phyloP scores from a whole-genome alignment of 495 filamentous ascomycete genomes.

The Penicillium cosmopolitanum region DNA sequence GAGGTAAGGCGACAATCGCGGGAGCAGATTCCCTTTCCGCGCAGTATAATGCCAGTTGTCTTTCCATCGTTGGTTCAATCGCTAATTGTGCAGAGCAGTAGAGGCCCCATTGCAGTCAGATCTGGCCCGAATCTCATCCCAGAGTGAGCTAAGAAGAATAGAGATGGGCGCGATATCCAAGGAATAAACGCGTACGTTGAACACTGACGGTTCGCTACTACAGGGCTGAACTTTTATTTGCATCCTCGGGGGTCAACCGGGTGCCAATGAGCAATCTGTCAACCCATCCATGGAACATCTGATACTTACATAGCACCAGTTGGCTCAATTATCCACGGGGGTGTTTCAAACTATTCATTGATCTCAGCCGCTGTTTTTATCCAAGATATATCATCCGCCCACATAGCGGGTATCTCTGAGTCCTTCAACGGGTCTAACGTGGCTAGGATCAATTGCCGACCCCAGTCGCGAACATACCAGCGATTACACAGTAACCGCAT shows the following conservation, averaged over 20 bases:
- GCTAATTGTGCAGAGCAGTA: too few relatives aligned
- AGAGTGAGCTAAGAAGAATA: background rate
- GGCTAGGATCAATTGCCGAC: constrained; percentile 39
- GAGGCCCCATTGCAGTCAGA: too few relatives aligned
- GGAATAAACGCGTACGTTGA: background rate
- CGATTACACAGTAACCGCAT: constrained; percentile 42
- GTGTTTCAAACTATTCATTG: constrained; percentile 5
- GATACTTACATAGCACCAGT: background rate
- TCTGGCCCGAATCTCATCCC: too few relatives aligned
- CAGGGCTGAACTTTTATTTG: background rate
- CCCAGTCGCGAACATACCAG: constrained; percentile 45
- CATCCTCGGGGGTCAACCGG: background rate
- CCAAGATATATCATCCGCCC: constrained; percentile 41
- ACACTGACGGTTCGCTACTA: background rate
- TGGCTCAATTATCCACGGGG: background rate
- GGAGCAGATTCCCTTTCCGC: background rate
- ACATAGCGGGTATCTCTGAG: constrained; percentile 32
- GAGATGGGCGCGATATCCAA: background rate
- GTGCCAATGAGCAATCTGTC: background rate
- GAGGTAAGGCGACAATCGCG: background rate
- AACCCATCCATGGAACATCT: background rate
- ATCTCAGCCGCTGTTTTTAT: constrained; percentile 30
- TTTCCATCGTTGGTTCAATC: too few relatives aligned
- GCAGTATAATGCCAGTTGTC: too few relatives aligned
- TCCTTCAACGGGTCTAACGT: constrained; percentile 30